phyloP scores from a whole-genome alignment of 2,329 filamentous ascomycete species.

The Rasamsonia emersonii region DNA sequence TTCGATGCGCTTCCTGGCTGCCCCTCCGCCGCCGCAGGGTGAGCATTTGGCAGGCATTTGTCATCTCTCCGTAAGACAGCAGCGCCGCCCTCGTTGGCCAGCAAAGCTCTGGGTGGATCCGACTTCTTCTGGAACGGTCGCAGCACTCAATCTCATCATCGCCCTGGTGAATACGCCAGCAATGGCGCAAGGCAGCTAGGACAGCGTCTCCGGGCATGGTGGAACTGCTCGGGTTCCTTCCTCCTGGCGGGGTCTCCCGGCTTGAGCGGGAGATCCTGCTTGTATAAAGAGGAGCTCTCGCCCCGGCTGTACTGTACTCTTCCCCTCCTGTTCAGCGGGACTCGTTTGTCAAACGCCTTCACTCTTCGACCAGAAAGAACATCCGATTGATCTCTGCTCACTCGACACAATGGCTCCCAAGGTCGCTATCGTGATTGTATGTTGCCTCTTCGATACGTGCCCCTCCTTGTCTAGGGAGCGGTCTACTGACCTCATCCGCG shows the following conservation, averaged over 20 bases:
- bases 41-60: too few species aligned
- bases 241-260: background rate
- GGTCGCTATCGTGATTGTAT: slow-evolving; percentile 81
- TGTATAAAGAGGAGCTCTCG: background rate
- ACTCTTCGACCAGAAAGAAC: background rate
- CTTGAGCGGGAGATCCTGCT: too few species aligned
- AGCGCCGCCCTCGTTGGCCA: too few species aligned
- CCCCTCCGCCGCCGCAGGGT: too few species aligned
- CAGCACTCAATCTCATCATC: too few species aligned
- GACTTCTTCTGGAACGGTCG: too few species aligned
- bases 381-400: slow-evolving; percentile 1
- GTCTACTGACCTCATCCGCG: background rate
- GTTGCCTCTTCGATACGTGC: slow-evolving; percentile 28
- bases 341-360: slow-evolving; percentile 3
- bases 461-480: slow-evolving; percentile 15
- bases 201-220: background rate
- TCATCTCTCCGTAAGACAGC: background rate
- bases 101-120: too few species aligned
- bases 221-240: background rate
- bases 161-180: background rate
- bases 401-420: slow-evolving; percentile 69
- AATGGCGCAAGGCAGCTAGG: background rate
- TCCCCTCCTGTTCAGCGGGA: background rate
- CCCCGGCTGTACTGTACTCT: background rate
- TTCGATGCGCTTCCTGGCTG: too few species aligned